Evolutionary conservation across 1,284 basidiomycete species (phyloP), one percentile per base, ranked within the genome.

Genomic region (Malassezia brasiliensis): DNA sequence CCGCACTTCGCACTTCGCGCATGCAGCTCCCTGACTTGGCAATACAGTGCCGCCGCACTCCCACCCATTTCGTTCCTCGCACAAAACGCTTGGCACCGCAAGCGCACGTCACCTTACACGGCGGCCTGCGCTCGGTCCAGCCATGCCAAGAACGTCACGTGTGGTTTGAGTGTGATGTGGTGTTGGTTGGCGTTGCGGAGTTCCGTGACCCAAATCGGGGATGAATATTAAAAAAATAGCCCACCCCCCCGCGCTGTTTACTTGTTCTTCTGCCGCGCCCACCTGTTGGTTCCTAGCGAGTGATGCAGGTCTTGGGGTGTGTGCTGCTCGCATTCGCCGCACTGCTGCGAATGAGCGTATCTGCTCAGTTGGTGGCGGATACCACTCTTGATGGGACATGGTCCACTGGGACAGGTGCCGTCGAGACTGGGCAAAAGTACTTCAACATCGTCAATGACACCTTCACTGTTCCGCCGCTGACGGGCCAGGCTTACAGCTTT

Each of bases 401-500:
- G 71, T 66, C 62, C 0, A 63, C 63, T 1, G 71, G 71, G 1
- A 63, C 62, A 0, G 67, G 71, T 17, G 49, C 42, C 37, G 69
- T 73, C 15, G 32, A 53, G 20, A 73, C 71, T 2, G 71, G 71
- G 4, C 54, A 66, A 59, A 47, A 53, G 50, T 75, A 74, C 48
- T 73, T 62, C 53, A 68, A 74, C 49, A 69, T 72, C 2, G 55
- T 63, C 20, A 71, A 67, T 35, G 60, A 65, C 25, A 65, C 65
- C 12, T 75, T 75, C 59, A 69, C 22, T 12, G 49, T 67, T 10
- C 73, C 73, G 5, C 38, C 39, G 2, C 64, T 63, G 3, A 55
- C 69, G 2, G 73, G 73, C 4, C 56, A 63, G 37, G 62, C 69
- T 9, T 73, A 74, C 62, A 72, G 69, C 53, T 75, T 75, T 53